Base-by-base conservation (phyloP, 768 basidiomycete genomes). In the Suillus variegatus region DNA sequence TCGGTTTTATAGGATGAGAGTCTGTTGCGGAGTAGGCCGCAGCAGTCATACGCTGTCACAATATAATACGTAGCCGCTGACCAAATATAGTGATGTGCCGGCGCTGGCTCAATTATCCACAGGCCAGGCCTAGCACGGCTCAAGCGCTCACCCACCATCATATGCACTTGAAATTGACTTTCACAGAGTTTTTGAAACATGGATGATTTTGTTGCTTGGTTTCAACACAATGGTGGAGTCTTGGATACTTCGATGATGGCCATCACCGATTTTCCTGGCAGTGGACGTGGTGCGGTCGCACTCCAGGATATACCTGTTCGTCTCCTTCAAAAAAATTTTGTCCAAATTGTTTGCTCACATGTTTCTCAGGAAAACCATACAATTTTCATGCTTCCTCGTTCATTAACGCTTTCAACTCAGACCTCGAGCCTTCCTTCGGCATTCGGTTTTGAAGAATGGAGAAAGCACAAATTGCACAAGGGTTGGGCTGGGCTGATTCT, bases 401-500 rank as follows among this genome's bases (percentile, higher is more conserved):
- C 81, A 18, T 73, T 95, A 61, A 86, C 92, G 2, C 84, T 99
- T 12, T 94, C 94, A 0, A 89, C 88, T 6, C 85, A 87, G 35
- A 95, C 93, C 2, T 94, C 91, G 1, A 63, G 76, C 1, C 83
- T 99, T 1, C 88, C 88, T 1, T 61, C 75, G 18, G 79, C 81
- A 3, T 82, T 98, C 55, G 88, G 90, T 20, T 60, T 77, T 8
- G 80, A 82, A 13, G 84, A 83, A 38, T 98, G 95, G 95, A 85
- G 79, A 68, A 76, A 74, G 28, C 75, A 80, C 64, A 77, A 79
- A 22, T 75, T 98, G 65, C 81, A 89, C 60, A 77, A 84, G 64
- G 89, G 94, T 9, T 99, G 97, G 97, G 81, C 85, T 1, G 91
- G 91, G 4, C 78, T 98, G 54, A 98, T 99, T 65, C 81, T 99